Evolutionary conservation across 2,329 filamentous ascomycete species (phyloP), one percentile per base, ranked within the genome.

Genomic region (Orbilia blumenaviensis): DNA sequence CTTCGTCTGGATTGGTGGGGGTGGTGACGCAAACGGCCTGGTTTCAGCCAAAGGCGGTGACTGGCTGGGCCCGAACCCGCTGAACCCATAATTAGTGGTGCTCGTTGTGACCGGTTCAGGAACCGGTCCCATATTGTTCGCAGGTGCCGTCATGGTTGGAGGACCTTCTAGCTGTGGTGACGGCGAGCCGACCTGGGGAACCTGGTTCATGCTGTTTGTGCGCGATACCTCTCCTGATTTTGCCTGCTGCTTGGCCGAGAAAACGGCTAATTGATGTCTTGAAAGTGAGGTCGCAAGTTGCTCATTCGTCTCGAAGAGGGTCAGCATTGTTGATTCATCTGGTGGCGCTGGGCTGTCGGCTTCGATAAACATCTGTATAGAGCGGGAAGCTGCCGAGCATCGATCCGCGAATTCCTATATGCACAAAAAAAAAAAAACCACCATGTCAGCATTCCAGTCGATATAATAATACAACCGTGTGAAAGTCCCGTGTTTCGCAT

Each of bases 301-400:
- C 83, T 98, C 95, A 82, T 96, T 97, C 12, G 93, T 95, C 83
- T 97, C 93, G 81, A 99, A 97, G 77, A 99, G 85, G 12, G 89
- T 94, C 81, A 95, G 89, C 88, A 98, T 93, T 0, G 94, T 98
- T 79, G 97, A 91, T 80, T 97, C 94, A 82, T 98, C 95, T 0
- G 52, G 32, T n/a, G 94, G 94, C 0, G 88, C 82, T 0, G 94
- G 94, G 4, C 46, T 77, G 81, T 92, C 88, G 52, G 90, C 88
- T 44, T 89, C 86, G 86, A 98, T 97, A 84, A 96, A 98, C 32
- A 86, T 86, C 81, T 97, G 93, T 79, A 98, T 89, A 81, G 91
- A 92, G 64, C 90, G 88, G 62, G 92, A 90, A 3, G 94, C 94
- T 66, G 89, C 88, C 78, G 90, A 89, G 81, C 94, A 98, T 23